Percentiles rank a stretch among this genome's conserved stretches.
These are phyloP conservation scores for Arxiozyma telluris DNA, from an alignment of 1,139 yeast species.

Conservation along the genomic window DNA sequence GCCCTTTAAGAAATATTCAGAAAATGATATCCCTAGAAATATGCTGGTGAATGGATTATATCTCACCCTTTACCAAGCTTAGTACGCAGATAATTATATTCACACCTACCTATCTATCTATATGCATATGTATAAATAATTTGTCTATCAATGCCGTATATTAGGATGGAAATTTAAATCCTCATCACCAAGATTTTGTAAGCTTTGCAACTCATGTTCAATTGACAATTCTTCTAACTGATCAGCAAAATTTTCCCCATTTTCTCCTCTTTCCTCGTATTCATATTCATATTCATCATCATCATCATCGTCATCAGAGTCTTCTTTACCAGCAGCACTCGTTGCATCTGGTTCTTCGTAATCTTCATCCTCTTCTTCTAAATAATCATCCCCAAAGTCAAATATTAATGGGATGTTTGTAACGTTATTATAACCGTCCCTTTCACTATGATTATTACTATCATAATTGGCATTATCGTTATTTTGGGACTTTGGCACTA, in stretches of 20 bases:
- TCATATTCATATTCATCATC: slow-evolving; percentile 9
- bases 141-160: not conserved
- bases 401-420: slow-evolving; percentile 5
- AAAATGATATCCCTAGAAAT: no score
- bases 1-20: no score
- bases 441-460: not conserved
- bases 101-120: no score
- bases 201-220: slow-evolving; percentile 2
- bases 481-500: not conserved
- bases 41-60: no score
- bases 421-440: not conserved
- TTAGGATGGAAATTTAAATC: not conserved
- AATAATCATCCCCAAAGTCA: slow-evolving; percentile 9
- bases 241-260: slow-evolving; percentile 2
- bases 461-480: not conserved
- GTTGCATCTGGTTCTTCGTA: slow-evolving; percentile 6
- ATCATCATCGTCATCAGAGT: slow-evolving; percentile 10
- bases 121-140: no score
- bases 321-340: slow-evolving; percentile 1
- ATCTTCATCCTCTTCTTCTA: slow-evolving; percentile 12
- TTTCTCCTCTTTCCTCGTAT: slow-evolving; percentile 6
- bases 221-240: slow-evolving; percentile 1
- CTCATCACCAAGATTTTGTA: slow-evolving; percentile 4
- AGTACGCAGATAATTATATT: no score
- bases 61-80: no score